Conservation (phyloP, 139 green algal species). For the Microglena sp. region DNA sequence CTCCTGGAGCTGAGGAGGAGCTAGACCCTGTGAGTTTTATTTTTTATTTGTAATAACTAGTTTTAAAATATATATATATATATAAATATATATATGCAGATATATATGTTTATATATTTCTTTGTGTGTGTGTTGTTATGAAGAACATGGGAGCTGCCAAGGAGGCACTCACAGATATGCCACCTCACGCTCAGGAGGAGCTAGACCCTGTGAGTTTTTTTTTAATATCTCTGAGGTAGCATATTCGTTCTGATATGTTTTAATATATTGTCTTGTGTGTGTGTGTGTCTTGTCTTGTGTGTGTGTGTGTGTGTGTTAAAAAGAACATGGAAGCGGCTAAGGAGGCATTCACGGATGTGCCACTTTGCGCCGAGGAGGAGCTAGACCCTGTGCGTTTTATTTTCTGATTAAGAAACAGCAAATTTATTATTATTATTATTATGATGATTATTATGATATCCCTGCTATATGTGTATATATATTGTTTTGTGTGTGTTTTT, state of each 20-base stretch:
- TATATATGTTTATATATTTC: no score
- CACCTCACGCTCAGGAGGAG: conserved; percentile 62
- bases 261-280: no score
- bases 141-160: conserved; percentile 57
- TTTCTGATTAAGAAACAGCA: not conserved
- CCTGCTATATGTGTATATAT: no score
- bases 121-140: no score
- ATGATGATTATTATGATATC: no score
- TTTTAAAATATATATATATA: no score
- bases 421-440: no score
- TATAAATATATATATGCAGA: no score
- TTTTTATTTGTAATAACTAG: not conserved
- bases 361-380: conserved; percentile 63
- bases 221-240: no score
- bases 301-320: conserved; percentile 57
- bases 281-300: no score
- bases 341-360: conserved; percentile 69
- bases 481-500: no score
- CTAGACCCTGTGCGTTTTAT: conserved; percentile 62
- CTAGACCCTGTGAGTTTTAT: conserved; percentile 65
- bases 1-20: conserved; percentile 63
- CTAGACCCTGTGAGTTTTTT: conserved; percentile 65
- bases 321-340: conserved; percentile 55
- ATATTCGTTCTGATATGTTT: no score
- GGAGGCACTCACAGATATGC: conserved; percentile 69